These are phyloP conservation scores for Plenodomus lindquistii DNA, from an alignment of 2,329 filamentous ascomycete species.

Conservation along the genomic window DNA sequence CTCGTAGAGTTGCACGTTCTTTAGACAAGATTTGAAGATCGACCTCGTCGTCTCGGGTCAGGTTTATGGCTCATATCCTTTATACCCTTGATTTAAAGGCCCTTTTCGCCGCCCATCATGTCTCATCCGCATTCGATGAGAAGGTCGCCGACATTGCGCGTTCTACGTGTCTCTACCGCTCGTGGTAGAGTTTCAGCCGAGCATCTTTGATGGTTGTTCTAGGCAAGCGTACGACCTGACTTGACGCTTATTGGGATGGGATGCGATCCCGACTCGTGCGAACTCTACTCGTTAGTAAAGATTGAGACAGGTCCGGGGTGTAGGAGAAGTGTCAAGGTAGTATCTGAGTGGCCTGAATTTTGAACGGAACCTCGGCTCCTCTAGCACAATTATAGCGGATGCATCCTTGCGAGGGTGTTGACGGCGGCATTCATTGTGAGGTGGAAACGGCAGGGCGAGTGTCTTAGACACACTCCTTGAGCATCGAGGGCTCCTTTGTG, in stretches of 20 bases:
- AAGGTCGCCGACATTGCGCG: neutral
- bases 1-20: neutral
- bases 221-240: neutral
- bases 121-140: slow-evolving; percentile 6
- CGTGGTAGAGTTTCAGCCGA: slow-evolving; percentile 8
- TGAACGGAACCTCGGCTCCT: neutral
- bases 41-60: neutral
- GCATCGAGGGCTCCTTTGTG: neutral
- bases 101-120: neutral
- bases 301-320: neutral
- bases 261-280: neutral
- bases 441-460: neutral
- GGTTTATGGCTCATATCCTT: neutral
- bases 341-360: neutral
- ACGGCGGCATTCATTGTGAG: neutral
- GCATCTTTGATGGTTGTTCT: neutral
- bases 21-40: neutral
- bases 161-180: slow-evolving; percentile 8
- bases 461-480: neutral
- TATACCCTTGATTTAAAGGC: neutral
- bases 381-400: neutral
- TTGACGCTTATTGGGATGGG: neutral
- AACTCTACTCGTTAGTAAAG: neutral
- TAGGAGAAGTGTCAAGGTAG: neutral
- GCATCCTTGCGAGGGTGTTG: neutral